Percentiles rank a stretch among this genome's conserved stretches.
Conservation (phyloP, 2,329 filamentous ascomycete species). For the Paecilomyces formosus region DNA sequence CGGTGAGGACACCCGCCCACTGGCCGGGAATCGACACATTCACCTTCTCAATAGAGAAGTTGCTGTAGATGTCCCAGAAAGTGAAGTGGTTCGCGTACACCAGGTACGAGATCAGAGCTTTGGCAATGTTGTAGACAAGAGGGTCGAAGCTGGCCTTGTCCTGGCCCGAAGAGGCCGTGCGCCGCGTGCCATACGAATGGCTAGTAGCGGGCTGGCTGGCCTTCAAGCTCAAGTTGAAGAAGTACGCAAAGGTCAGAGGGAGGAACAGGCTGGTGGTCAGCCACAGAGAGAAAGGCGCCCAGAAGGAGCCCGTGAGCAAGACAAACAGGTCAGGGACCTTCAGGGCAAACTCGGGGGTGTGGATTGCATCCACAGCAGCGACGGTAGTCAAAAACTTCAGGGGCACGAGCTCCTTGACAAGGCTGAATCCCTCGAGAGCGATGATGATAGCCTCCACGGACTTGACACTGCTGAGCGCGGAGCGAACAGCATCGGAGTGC, state of each 20-base stretch:
- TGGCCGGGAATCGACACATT: conserved; percentile 31
- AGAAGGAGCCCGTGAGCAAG: conserved; percentile 70
- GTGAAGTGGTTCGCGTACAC: conserved; percentile 56
- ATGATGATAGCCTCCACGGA: conserved; percentile 63
- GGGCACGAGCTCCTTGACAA: conserved; percentile 65
- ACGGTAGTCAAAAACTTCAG: conserved; percentile 66
- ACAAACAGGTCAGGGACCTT: conserved; percentile 74
- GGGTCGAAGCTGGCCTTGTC: conserved; percentile 57
- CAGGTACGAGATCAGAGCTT: conserved; percentile 73
- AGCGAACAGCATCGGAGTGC: conserved; percentile 56
- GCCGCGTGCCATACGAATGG: conserved; percentile 17
- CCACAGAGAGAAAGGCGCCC: conserved; percentile 76
- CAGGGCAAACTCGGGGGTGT: conserved; percentile 53
- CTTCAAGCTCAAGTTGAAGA: conserved; percentile 73
- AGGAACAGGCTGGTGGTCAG: conserved; percentile 61
- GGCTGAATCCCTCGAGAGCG: conserved; percentile 60
- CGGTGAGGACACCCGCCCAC: conserved; percentile 31
- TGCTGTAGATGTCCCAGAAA: conserved; percentile 30
- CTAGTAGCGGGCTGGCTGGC: conserved; percentile 19
- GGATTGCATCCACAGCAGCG: conserved; percentile 52
- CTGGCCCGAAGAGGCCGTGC: conserved; percentile 13
- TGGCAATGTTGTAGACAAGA: conserved; percentile 80
- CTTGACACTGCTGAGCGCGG: conserved; percentile 60
- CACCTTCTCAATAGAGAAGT: conserved; percentile 28
- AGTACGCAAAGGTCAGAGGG: conserved; percentile 70